Conservation (phyloP, 2,329 filamentous ascomycete species). For the Chrysosporium keratinophilum region DNA sequence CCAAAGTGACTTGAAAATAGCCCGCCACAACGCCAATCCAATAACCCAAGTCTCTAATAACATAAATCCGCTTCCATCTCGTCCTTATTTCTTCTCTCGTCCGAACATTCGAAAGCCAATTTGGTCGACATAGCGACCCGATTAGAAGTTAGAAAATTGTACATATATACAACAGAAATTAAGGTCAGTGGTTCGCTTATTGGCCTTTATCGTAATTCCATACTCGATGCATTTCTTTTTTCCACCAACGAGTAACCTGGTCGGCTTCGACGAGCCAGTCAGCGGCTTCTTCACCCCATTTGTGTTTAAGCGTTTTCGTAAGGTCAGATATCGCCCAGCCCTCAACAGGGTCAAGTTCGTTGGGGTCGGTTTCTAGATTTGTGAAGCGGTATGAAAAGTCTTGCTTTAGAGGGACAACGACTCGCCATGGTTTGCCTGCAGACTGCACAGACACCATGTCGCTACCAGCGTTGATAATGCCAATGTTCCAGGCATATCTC, state of each 20-base stretch:
- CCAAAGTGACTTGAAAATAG: not conserved
- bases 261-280: slow-evolving; percentile 31
- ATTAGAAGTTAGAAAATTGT: slow-evolving; percentile 8
- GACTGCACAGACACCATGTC: slow-evolving; percentile 55
- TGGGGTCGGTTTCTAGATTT: slow-evolving; percentile 26
- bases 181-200: slow-evolving; percentile 1
- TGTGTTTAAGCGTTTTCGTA: slow-evolving; percentile 19
- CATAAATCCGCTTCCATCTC: not conserved
- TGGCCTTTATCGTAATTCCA: slow-evolving; percentile 16
- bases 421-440: slow-evolving; percentile 67
- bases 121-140: slow-evolving; percentile 1
- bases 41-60: not conserved
- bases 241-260: slow-evolving; percentile 32
- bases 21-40: not conserved
- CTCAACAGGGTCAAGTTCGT: slow-evolving; percentile 26
- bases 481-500: slow-evolving; percentile 27
- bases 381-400: slow-evolving; percentile 44
- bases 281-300: slow-evolving; percentile 27
- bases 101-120: not conserved
- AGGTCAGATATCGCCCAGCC: slow-evolving; percentile 26
- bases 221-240: slow-evolving; percentile 24
- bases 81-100: not conserved
- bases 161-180: slow-evolving; percentile 2
- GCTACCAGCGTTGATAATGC: slow-evolving; percentile 27
- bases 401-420: slow-evolving; percentile 72